Percentiles rank a stretch among this genome's conserved stretches.
Conservation (phyloP, 345 rosid genomes). For the Crucihimalaya himalaica region DNA sequence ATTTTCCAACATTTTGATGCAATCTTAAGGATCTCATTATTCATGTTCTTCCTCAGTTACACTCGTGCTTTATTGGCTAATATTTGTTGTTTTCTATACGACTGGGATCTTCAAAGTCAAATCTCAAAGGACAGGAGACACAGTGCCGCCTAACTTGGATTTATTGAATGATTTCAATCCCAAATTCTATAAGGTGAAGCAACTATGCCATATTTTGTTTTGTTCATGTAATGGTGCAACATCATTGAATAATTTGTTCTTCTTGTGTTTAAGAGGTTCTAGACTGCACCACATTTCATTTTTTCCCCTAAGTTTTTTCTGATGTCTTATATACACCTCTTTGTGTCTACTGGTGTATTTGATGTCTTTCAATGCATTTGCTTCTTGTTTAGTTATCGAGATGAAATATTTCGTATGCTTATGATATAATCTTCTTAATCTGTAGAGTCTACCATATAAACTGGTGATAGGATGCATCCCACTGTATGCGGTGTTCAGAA, state of each 20-base stretch:
- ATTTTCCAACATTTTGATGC: neutral
- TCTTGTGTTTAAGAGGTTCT: neutral
- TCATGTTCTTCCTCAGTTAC: neutral
- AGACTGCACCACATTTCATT: no score
- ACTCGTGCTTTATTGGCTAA: neutral
- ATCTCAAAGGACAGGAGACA: conserved; percentile 38
- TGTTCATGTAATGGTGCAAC: no score
- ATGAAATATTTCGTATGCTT: neutral
- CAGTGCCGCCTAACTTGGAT: no score
- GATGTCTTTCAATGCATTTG: conserved; percentile 3
- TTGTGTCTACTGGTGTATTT: neutral
- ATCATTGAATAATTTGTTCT: neutral
- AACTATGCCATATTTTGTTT: no score
- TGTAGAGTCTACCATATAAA: conserved; percentile 56
- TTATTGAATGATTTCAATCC: conserved; percentile 21
- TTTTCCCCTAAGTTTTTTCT: no score
- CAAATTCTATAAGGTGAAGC: conserved; percentile 33
- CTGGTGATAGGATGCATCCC: conserved; percentile 49
- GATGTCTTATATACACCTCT: neutral
- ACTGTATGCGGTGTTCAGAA: conserved; percentile 46
- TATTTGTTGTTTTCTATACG: conserved; percentile 1
- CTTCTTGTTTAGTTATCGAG: neutral
- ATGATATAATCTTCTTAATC: conserved; percentile 33
- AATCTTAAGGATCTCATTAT: neutral
- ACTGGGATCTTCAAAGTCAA: conserved; percentile 50